Base-by-base conservation (phyloP, 805 yeast genomes). In the Teunomyces panamensis region DNA sequence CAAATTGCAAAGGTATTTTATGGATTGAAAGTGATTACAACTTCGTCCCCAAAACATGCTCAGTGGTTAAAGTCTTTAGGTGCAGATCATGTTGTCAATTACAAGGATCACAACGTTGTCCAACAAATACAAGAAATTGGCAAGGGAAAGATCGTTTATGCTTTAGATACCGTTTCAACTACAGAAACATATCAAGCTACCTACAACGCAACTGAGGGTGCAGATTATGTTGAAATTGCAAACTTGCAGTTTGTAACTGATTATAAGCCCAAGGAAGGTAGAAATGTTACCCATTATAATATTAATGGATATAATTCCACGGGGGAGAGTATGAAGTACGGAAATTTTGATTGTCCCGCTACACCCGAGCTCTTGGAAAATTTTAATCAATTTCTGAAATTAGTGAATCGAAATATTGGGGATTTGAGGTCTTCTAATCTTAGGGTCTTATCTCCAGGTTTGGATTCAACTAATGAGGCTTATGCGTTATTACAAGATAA, bases 391-490 rank as follows among this genome's bases (percentile, higher is more conserved):
- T 64, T 63, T 50, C 63, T 68, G 70, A 36, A 54, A 4, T 33
- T 49, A 8, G 46, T 65, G 30, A 65, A 65, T n/a, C 46, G 50
- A 11, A 37, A 45, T 24, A 13, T 63, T 13, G 29, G 34, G 3
- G 14, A 56, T 29, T 30, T 67, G 9, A 51, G 53, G 39, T 48
- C 59, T 9, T 39, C 63, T 9, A 49, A 53, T 24, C 58, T 66
- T 50, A 49, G 39, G 43, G 65, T 66, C 8, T 59, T 67, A 44
- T n/a, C 51, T 33, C 44, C 57, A 5, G 71, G 70, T 7, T 57
- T 65, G 13, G 63, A 55, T 20, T 51, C 60, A 39, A 59, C 44
- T n/a, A 68, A 72, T 39, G 69, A 67, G 44, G 79, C 74, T 5
- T 57, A 75, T n/a, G 54, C 54, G 2, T 54, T 75, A 53, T 58